phyloP scores from a whole-genome alignment of 1,284 basidiomycete species.

The Austroboletus niveus region DNA sequence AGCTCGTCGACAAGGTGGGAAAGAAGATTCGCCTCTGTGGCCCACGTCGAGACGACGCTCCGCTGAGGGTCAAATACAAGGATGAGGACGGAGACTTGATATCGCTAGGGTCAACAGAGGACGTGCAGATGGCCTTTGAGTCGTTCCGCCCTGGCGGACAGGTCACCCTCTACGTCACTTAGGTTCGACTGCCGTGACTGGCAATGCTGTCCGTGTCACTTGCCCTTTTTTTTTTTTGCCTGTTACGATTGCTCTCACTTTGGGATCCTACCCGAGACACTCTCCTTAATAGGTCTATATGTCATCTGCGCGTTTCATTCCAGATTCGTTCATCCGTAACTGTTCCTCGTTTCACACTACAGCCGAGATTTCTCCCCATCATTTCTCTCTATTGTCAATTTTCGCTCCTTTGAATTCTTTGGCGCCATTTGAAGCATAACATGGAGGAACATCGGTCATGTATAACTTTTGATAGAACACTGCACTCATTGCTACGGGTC shows the following conservation, averaged over 20 bases:
- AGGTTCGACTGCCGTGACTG: constrained; percentile 4
- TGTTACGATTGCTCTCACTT: constrained; percentile 20
- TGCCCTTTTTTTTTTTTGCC: not conserved
- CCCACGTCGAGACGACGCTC: constrained; percentile 68
- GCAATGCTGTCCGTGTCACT: too few species aligned
- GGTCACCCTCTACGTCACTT: constrained; percentile 74
- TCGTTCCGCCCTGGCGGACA: constrained; percentile 69
- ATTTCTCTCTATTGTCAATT: constrained; percentile 7
- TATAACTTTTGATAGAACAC: constrained; percentile 36
- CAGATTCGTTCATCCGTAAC: constrained; percentile 21
- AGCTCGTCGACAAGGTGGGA: constrained; percentile 86
- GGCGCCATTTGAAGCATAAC: constrained; percentile 15
- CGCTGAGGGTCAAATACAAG: constrained; percentile 82
- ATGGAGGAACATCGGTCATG: constrained; percentile 38
- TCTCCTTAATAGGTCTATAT: constrained; percentile 15
- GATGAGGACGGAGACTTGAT: constrained; percentile 93
- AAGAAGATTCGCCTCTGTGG: constrained; percentile 91
- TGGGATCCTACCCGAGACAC: constrained; percentile 8
- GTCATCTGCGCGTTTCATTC: constrained; percentile 14
- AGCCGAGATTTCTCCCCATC: not conserved
- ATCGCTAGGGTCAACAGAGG: constrained; percentile 82
- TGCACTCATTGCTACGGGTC: constrained; percentile 35
- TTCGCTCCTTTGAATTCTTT: constrained; percentile 16
- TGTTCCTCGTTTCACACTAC: constrained; percentile 7
- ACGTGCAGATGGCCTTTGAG: constrained; percentile 89